A percentile compares a stretch with the other conserved stretches of the same genome.
phyloP scores from a whole-genome alignment of 768 basidiomycete species.

The Dictyophora rubrovolvata region DNA sequence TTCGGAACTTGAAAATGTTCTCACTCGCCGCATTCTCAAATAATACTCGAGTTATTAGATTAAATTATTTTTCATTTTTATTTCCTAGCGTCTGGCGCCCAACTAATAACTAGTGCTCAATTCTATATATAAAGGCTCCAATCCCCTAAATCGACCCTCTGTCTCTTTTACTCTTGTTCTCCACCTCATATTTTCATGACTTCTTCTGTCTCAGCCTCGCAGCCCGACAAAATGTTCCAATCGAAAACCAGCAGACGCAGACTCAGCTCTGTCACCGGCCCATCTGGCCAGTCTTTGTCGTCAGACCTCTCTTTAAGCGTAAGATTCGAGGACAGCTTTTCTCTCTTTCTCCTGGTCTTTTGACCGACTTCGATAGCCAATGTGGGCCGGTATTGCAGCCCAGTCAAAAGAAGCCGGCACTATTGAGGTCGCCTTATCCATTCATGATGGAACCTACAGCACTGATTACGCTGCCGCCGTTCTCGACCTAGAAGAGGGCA shows the following conservation, averaged over 20 bases:
- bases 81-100: neutral
- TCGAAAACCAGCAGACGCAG: constrained; percentile 5
- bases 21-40: neutral
- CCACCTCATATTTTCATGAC: neutral
- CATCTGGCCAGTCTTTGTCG: neutral
- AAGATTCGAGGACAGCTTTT: neutral
- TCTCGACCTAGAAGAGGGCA: constrained; percentile 41
- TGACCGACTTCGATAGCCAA: constrained; percentile 41
- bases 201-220: neutral
- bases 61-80: neutral
- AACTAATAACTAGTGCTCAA: neutral
- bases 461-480: constrained; percentile 61
- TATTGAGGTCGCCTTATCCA: constrained; percentile 65
- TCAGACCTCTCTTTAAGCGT: constrained; percentile 7
- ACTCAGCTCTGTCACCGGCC: constrained; percentile 4
- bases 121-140: neutral
- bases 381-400: constrained; percentile 76
- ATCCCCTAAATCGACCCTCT: neutral
- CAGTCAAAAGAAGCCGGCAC: constrained; percentile 47
- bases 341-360: neutral
- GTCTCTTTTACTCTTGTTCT: neutral
- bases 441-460: constrained; percentile 79
- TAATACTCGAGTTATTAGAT: neutral
- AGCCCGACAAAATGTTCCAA: neutral
- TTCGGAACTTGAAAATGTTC: neutral